Base-by-base conservation (phyloP, 2,329 filamentous ascomycete genomes). In the Tolypocladium inflatum region DNA sequence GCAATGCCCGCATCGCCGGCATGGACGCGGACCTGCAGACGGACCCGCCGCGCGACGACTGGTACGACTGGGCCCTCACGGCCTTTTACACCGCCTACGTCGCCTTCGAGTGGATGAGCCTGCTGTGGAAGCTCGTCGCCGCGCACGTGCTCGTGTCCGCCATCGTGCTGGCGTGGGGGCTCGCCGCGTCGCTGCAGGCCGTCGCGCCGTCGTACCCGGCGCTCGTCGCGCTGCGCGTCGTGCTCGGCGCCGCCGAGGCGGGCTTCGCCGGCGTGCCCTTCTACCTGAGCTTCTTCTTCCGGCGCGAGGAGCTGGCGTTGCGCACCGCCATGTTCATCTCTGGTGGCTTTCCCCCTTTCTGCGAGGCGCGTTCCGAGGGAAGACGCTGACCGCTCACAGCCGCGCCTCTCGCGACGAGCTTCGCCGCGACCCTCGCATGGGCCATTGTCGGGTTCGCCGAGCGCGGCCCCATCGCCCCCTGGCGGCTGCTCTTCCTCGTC, bases 321-420 rank as follows among this genome's bases (percentile, higher is more conserved):
- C 80, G 92, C 42, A 94, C 89, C 0, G 92, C 91, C 26, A 80
- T 96, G 2, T 95, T 96, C 72, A 86, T 97, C 57, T 91, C 90
- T 1, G 90, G 77, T 80, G 66, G 58, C 58, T 37, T 39, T 11
- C 17, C 5, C 26, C 15, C 4, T 45, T 4, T 4, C 26, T 4
- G n/a, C 42, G 11, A 8, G 11, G 4, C 4, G 26, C n/a, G n/a
- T n/a, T n/a, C n/a, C n/a, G 7, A 45, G 15, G n/a, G 37, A 21
- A 11, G n/a, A 23, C 7, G 4, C n/a, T 48, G 42, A 38, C 33
- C 23, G 10, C 10, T 55, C 19, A 8, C 69, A 65, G 92, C 94
- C 63, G 91, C 91, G 1, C 83, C 83, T 1, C 79, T 96, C 4
- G 90, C 91, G 2, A 94, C 90, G 48, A 87, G 86, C 1, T 74